Conservation (phyloP, 2,329 filamentous ascomycete genomes). For the Ambrosiella xylebori region DNA sequence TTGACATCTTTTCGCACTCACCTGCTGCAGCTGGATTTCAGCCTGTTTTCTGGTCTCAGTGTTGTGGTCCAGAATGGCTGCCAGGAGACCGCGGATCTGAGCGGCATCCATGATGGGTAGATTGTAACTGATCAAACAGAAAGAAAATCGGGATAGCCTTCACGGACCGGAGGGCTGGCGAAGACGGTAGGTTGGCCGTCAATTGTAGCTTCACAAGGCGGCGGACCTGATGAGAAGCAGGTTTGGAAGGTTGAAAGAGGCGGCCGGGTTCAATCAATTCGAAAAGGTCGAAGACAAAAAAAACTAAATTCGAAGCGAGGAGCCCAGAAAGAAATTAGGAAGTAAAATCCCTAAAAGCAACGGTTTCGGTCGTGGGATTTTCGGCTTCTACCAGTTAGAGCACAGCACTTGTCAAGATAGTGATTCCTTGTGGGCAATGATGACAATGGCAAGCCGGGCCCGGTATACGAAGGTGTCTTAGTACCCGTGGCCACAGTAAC, state of each 20-base stretch:
- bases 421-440: conserved; percentile 2
- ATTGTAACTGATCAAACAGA: conserved; percentile 1
- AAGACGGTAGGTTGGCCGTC: conserved; percentile 2
- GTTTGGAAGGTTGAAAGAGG: conserved; percentile 4
- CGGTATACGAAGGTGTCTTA: not conserved
- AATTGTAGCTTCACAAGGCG: conserved; percentile 7
- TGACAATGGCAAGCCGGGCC: not conserved
- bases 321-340: conserved; percentile 5
- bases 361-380: conserved; percentile 10
- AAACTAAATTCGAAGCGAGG: conserved; percentile 5
- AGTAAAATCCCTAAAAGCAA: conserved; percentile 4
- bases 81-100: conserved; percentile 58
- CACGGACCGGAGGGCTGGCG: not conserved
- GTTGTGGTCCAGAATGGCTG: conserved; percentile 57
- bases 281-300: conserved; percentile 5
- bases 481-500: not conserved
- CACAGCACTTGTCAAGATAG: conserved; percentile 5
- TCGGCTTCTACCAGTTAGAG: conserved; percentile 6
- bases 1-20: conserved; percentile 26
- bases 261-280: conserved; percentile 1
- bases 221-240: conserved; percentile 8
- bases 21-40: conserved; percentile 68
- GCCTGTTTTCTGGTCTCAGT: conserved; percentile 58
- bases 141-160: not conserved
- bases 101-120: conserved; percentile 49